These are phyloP conservation scores for Syncephalastrum sp. DNA, from an alignment of 371 early-diverging fungal genomes.

Conservation along the genomic window DNA sequence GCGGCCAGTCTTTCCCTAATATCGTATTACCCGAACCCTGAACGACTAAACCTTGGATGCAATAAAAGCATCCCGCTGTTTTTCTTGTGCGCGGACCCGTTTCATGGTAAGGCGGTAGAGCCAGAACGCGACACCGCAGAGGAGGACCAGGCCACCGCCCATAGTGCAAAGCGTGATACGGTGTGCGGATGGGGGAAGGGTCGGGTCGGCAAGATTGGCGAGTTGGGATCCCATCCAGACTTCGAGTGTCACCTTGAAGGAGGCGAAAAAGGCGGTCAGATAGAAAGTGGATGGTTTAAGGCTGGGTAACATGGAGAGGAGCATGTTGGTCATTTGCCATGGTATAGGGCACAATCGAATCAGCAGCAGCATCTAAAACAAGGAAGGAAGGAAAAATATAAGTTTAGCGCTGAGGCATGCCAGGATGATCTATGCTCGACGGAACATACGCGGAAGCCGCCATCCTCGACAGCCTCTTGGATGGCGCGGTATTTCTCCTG, in stretches of 20 bases:
- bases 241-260: conserved; percentile 31
- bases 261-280: conserved; percentile 24
- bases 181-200: conserved; percentile 39
- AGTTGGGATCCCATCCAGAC: conserved; percentile 47
- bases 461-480: conserved; percentile 34
- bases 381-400: not conserved
- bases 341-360: conserved; percentile 42
- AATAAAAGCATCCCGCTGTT: not conserved
- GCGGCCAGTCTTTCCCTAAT: conserved; percentile 38
- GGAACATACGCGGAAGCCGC: conserved; percentile 32
- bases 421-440: not conserved
- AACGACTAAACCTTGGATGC: not conserved
- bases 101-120: conserved; percentile 27
- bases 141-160: conserved; percentile 21
- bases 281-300: conserved; percentile 20
- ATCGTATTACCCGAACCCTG: conserved; percentile 35
- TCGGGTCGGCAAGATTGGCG: conserved; percentile 30
- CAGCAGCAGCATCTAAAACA: conserved; percentile 27
- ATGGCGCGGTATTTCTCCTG: conserved; percentile 41
- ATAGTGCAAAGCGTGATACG: conserved; percentile 36
- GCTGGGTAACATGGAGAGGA: conserved; percentile 25
- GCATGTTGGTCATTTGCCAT: conserved; percentile 30
- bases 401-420: not conserved
- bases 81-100: conserved; percentile 5
- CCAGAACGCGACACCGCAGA: conserved; percentile 22